Percentiles rank a stretch among this genome's conserved stretches.
phyloP scores from a whole-genome alignment of 495 filamentous ascomycete species.

The Bacidia gigantensis region DNA sequence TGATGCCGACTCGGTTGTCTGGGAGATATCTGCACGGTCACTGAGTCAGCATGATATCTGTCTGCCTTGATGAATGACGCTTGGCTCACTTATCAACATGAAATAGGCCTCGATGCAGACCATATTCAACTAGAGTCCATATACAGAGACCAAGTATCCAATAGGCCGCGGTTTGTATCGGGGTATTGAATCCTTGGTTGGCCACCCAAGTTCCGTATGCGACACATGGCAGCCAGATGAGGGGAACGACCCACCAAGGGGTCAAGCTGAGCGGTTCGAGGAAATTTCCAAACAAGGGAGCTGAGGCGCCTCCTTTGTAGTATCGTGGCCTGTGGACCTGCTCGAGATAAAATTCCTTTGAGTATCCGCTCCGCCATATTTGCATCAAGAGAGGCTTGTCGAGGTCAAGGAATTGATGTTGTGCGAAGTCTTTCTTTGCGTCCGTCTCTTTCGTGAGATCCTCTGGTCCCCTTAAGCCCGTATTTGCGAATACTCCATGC shows the following conservation, averaged over 20 bases:
- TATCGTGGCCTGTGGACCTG: conserved; percentile 92
- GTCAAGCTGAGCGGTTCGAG: conserved; percentile 90
- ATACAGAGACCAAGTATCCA: conserved; percentile 53
- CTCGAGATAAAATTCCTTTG: conserved; percentile 86
- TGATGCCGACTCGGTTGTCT: conserved; percentile 80
- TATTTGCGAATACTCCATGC: conserved; percentile 49
- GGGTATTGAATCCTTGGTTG: conserved; percentile 38
- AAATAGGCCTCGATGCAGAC: conserved; percentile 82
- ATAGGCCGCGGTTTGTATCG: conserved; percentile 33
- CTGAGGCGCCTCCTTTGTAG: conserved; percentile 83
- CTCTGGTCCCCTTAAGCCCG: conserved; percentile 73
- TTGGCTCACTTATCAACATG: conserved; percentile 72
- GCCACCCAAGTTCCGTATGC: conserved; percentile 60
- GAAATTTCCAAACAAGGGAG: conserved; percentile 95
- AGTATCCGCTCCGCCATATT: conserved; percentile 78
- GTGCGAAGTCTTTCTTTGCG: conserved; percentile 54
- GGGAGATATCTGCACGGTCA: conserved; percentile 55
- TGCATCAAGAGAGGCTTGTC: conserved; percentile 75
- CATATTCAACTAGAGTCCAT: conserved; percentile 88
- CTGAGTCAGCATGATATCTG: neutral
- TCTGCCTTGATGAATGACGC: neutral
- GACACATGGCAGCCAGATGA: conserved; percentile 74
- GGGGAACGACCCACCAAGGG: conserved; percentile 80
- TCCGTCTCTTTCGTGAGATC: conserved; percentile 83
- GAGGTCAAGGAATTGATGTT: conserved; percentile 87